Base-by-base conservation (phyloP, 2,329 filamentous ascomycete genomes). In the Colletotrichum australisinense region DNA sequence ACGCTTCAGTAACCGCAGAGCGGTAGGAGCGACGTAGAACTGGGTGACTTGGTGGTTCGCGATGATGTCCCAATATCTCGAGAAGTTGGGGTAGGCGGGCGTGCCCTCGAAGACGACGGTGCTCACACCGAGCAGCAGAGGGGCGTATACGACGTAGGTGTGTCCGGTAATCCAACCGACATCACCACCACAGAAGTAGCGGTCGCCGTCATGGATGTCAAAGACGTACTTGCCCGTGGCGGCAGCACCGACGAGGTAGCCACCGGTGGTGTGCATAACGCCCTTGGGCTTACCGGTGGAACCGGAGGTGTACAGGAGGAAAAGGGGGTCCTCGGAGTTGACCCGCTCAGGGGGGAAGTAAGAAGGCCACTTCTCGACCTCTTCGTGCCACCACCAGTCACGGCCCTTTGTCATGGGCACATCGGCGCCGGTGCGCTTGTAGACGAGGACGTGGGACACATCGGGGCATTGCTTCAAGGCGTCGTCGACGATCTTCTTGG, bases 111-210 rank as follows among this genome's bases (percentile, higher is more conserved):
- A 99, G 35, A 99, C 96, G 22, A 99, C 95, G 0, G 96, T 98
- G 11, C 96, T 92, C 75, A 98, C 93, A 86, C 97, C 97, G 60
- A 98, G 91, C 58, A 99, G 88, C 66, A 99, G 89, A 76, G 97
- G 97, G 12, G 97, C 95, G 81, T 99, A 99, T 52, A 99, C 96
- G 69, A 98, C 96, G 79, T 99, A 99, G 28, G 97, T 98, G 86
- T 99, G 97, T 22, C 97, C 97, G 35, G 97, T 99, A 82, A 99
- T 98, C 97, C 97, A 99, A 76, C 97, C 97, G 56, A 99, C 96
- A 80, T 99, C 97, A 83, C 97, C 97, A 83, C 95, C 97, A 79
- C 97, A 99, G 89, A 98, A 98, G 89, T 97, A 98, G 76, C 91
- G 91, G 83, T 99, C 97, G 67, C 93, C 92, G 75, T 95, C 93